These are phyloP conservation scores for Sugiyamaella sp. DNA, from an alignment of 1,139 yeast genomes.

Conservation along the genomic window DNA sequence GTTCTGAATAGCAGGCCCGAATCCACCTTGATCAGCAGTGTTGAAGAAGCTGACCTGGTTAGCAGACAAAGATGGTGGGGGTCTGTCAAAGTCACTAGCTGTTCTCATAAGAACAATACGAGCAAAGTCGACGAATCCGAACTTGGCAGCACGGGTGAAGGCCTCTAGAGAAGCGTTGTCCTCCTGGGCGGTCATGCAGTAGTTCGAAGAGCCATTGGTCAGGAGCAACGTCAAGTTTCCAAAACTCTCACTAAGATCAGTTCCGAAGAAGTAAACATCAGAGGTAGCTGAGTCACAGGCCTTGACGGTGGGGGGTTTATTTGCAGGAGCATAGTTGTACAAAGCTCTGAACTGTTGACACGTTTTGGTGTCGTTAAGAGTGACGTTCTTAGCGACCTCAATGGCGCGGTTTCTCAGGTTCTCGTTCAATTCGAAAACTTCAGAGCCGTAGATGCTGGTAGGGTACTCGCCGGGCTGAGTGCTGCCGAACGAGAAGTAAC, in stretches of 20 bases:
- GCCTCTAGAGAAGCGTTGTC: conserved; percentile 70
- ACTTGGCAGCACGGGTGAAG: conserved; percentile 55
- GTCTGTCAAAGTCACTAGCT: conserved; percentile 62
- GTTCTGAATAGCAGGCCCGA: conserved; percentile 53
- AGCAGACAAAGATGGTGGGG: conserved; percentile 52
- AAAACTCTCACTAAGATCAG: conserved; percentile 54
- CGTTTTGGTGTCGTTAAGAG: conserved; percentile 51
- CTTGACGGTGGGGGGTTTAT: conserved; percentile 51
- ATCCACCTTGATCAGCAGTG: conserved; percentile 56
- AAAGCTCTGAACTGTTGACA: conserved; percentile 48
- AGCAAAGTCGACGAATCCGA: conserved; percentile 59
- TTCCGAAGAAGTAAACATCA: conserved; percentile 64
- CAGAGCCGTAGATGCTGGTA: conserved; percentile 61
- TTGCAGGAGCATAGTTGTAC: conserved; percentile 56
- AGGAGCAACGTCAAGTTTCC: conserved; percentile 51
- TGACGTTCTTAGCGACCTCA: conserved; percentile 51
- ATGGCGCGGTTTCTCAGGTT: conserved; percentile 62
- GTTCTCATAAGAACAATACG: conserved; percentile 66
- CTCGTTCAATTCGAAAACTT: conserved; percentile 64
- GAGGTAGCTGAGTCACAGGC: conserved; percentile 65
- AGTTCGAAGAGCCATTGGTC: conserved; percentile 62
- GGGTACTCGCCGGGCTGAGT: conserved; percentile 57
- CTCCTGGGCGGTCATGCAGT: conserved; percentile 69
- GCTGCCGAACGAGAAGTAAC: conserved; percentile 62
- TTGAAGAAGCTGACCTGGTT: conserved; percentile 56